Evolutionary conservation across 1,284 basidiomycete species (phyloP), one percentile per base, ranked within the genome.

Genomic region (Volvariella surrecta): DNA sequence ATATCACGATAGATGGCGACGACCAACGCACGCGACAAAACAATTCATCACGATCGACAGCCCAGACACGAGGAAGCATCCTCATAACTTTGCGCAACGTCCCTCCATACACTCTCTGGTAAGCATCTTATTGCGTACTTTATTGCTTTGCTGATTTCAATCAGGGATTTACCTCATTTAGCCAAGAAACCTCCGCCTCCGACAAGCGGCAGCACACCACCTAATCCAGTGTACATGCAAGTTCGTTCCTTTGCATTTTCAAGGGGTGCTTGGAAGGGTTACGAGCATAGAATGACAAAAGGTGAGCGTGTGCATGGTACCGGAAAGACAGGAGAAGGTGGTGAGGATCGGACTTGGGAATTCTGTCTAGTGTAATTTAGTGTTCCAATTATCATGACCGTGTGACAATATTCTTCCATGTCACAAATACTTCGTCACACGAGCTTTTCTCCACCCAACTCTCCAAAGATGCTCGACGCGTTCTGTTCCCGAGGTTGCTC

Each of bases 251-350:
- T 95, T 59, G 71, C 67, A 18, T 99, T 99, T 55, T 68, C 80
- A 37, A 73, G 89, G 19, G 61, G 60, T 10, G 56, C 68, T 0
- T 98, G 90, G 79, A 74, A 74, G 39, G 91, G 89, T 0, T 98
- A 97, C 55, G 82, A 83, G 51, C 94, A 98, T 63, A 70, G 89
- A 9, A 85, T 95, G 74, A 97, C 94, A 1, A 86, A 94, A 52
- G 93, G 93, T 10, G 81, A 79, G 54, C 64, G 82, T 47, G 79
- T 66, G 0, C 69, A 77, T 49, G 82, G 82, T 1, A 67, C 67
- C 15, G 81, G 79, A 4, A 84, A 62, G 50, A 79, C 80, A 0
- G 82, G 83, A 0, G 68, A 76, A 52, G 80, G 81, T 9, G 85
- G 84, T 20, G 82, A 86, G 53, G 84, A 88, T 54, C 64, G 85